Evolutionary conservation across 2,329 filamentous ascomycete genomes (phyloP).

Genomic region (Neonectria faginata): DNA sequence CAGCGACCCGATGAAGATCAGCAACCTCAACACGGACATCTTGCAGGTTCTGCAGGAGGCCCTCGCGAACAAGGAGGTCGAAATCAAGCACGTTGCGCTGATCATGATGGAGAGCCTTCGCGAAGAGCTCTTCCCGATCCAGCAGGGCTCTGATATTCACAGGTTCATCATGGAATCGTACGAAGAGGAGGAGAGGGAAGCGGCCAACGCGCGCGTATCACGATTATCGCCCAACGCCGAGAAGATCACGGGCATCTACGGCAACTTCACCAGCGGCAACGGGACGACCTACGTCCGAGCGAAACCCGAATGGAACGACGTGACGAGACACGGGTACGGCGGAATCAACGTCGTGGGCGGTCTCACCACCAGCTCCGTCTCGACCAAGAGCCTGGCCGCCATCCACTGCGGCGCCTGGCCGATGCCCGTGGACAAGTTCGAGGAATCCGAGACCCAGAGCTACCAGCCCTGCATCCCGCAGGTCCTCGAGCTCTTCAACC

Average conservation of each 20-base stretch:
- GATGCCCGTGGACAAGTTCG: conserved; percentile 57
- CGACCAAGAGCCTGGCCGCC: conserved; percentile 57
- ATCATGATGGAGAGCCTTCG: conserved; percentile 60
- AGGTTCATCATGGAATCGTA: conserved; percentile 50
- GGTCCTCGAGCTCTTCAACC: conserved; percentile 52
- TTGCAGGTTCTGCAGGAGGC: conserved; percentile 43
- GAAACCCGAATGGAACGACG: conserved; percentile 41
- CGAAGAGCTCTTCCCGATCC: conserved; percentile 59
- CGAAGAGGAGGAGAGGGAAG: conserved; percentile 43
- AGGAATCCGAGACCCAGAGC: conserved; percentile 55
- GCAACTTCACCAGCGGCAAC: conserved; percentile 27
- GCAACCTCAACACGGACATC: conserved; percentile 52
- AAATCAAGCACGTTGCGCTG: conserved; percentile 59
- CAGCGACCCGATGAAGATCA: conserved; percentile 55
- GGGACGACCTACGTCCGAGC: conserved; percentile 39
- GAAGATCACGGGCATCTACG: conserved; percentile 28
- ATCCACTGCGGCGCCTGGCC: conserved; percentile 58
- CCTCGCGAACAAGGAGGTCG: conserved; percentile 45
- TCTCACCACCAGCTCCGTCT: conserved; percentile 57
- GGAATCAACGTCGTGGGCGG: conserved; percentile 56
- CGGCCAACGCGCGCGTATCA: conserved; percentile 41
- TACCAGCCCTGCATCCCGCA: conserved; percentile 60
- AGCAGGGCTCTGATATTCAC: conserved; percentile 54
- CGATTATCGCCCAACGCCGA: conserved; percentile 40
- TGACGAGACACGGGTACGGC: conserved; percentile 43